Conservation (phyloP, 2,329 filamentous ascomycete species). For the Pestalotiopsis sp. region DNA sequence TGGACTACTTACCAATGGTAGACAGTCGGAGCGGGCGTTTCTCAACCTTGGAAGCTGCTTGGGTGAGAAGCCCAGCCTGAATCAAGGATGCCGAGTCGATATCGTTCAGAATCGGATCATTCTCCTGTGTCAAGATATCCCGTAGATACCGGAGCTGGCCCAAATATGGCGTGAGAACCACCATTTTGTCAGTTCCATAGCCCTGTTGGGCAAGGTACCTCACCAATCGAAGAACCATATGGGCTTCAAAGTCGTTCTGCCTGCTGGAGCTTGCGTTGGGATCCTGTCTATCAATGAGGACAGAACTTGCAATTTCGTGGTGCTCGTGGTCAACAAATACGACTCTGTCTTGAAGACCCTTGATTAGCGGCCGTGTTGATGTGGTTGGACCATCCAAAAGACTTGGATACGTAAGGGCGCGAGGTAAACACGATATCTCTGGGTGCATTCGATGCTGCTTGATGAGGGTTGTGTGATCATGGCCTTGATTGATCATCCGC, state of each 20-base stretch:
- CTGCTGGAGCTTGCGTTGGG: slow-evolving; percentile 52
- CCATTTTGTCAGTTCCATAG: slow-evolving; percentile 64
- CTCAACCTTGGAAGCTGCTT: slow-evolving; percentile 48
- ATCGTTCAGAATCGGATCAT: slow-evolving; percentile 68
- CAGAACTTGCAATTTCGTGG: slow-evolving; percentile 46
- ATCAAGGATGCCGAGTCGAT: slow-evolving; percentile 65
- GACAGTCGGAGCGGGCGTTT: slow-evolving; percentile 61
- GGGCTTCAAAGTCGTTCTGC: slow-evolving; percentile 63
- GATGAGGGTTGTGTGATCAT: slow-evolving; percentile 52
- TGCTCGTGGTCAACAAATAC: slow-evolving; percentile 66
- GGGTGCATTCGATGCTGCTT: slow-evolving; percentile 70
- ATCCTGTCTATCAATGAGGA: slow-evolving; percentile 51
- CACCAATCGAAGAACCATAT: slow-evolving; percentile 65
- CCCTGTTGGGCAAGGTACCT: slow-evolving; percentile 71
- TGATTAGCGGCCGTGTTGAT: slow-evolving; percentile 41
- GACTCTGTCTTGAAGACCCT: slow-evolving; percentile 60
- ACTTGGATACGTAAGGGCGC: slow-evolving; percentile 60
- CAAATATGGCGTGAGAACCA: slow-evolving; percentile 72
- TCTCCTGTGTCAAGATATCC: slow-evolving; percentile 52
- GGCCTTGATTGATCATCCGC: slow-evolving; percentile 57
- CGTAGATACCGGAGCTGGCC: slow-evolving; percentile 61
- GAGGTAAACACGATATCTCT: slow-evolving; percentile 61
- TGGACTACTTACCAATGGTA: slow-evolving; percentile 61
- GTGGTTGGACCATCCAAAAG: slow-evolving; percentile 58
- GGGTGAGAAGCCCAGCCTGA: slow-evolving; percentile 59